Evolutionary conservation across 345 rosid genomes (phyloP).

Genomic region (Psidium friedrichsthalianum): DNA sequence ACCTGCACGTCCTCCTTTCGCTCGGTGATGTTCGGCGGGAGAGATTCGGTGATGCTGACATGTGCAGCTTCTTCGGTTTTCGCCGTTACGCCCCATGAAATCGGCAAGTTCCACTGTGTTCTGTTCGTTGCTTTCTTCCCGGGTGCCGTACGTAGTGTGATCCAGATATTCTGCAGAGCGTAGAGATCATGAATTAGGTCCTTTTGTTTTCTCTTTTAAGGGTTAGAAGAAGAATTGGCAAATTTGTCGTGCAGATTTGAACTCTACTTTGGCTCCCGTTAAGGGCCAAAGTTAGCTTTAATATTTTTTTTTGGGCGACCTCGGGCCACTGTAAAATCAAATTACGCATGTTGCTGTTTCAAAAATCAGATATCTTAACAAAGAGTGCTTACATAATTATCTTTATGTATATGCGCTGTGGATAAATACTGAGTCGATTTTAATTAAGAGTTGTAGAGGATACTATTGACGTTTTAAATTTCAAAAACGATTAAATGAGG

Average conservation of each 20-base stretch:
- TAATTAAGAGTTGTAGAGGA: neutral
- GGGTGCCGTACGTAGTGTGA: neutral
- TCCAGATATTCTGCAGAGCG: neutral
- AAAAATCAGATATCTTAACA: neutral
- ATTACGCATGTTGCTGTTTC: neutral
- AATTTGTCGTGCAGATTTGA: neutral
- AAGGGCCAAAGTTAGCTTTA: neutral
- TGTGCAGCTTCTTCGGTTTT: neutral
- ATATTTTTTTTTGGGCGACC: neutral
- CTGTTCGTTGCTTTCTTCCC: neutral
- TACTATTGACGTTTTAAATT: neutral
- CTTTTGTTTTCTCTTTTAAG: neutral
- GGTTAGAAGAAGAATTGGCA: neutral
- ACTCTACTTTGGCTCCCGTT: neutral
- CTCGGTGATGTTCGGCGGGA: neutral
- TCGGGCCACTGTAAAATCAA: neutral
- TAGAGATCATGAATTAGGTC: neutral
- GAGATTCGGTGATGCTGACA: neutral
- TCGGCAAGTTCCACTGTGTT: neutral
- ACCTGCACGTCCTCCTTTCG: neutral
- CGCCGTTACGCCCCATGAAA: neutral
- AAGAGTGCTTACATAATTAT: neutral
- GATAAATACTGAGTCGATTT: neutral
- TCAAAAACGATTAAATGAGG: neutral
- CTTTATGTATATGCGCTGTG: neutral